A percentile compares a stretch with the other conserved stretches of the same genome.
Conservation (phyloP, 2,329 filamentous ascomycete species). For the Fusarium proliferatum region DNA sequence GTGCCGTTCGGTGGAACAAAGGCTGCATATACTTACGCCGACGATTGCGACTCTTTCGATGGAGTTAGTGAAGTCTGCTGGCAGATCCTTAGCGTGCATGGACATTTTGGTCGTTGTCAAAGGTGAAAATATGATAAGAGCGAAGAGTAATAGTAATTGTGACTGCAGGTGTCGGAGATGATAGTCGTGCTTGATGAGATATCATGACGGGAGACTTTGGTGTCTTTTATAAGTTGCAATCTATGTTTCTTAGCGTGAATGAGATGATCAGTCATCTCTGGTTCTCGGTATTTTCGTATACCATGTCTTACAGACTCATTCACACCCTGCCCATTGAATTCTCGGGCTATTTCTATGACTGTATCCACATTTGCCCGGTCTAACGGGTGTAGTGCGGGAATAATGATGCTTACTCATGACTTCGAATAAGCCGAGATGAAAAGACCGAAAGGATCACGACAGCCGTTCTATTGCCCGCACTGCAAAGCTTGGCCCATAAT, state of each 20-base stretch:
- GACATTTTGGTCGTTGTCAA: not conserved
- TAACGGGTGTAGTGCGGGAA: not conserved
- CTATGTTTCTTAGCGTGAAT: too few relatives aligned
- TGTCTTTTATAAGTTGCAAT: not conserved
- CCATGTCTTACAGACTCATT: fast-evolving
- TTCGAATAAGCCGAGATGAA: not conserved
- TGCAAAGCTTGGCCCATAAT: too few relatives aligned
- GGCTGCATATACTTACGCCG: slow-evolving; percentile 50
- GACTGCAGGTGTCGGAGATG: fast-evolving
- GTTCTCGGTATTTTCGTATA: not conserved
- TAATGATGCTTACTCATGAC: fast-evolving
- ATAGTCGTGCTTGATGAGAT: not conserved
- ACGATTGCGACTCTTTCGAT: slow-evolving; percentile 56
- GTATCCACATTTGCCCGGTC: fast-evolving
- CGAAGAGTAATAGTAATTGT: too few relatives aligned
- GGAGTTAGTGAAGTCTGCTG: slow-evolving; percentile 45
- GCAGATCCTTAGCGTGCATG: slow-evolving; percentile 38
- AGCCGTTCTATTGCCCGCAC: too few relatives aligned
- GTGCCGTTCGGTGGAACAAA: fast-evolving
- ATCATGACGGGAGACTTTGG: fast-evolving
- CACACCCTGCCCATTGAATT: too few relatives aligned
- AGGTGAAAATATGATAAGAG: fast-evolving
- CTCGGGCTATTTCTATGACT: not conserved
- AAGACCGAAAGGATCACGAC: not conserved
- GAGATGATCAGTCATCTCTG: too few relatives aligned